Percentiles rank a stretch among this genome's conserved stretches.
phyloP scores from a whole-genome alignment of 2,329 filamentous ascomycete species.

The Fusarium coffeatum region DNA sequence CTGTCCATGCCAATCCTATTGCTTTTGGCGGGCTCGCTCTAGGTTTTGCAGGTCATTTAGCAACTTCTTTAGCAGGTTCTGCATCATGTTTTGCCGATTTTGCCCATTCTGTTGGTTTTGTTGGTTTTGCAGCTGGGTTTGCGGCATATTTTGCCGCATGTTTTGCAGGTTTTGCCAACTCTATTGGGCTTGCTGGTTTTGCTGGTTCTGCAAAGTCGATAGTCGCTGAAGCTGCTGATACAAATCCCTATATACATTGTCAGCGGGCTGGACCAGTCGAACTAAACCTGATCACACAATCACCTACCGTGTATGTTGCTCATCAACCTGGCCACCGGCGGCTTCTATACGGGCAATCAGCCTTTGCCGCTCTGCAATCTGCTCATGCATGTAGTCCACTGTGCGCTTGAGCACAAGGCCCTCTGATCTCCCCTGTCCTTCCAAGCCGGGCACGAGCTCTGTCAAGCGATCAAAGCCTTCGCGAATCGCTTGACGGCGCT shows the following conservation, averaged over 20 bases:
- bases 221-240: slow-evolving; percentile 33
- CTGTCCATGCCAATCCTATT: not conserved
- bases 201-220: not conserved
- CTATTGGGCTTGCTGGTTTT: too few species aligned
- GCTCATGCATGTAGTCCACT: slow-evolving; percentile 71
- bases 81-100: too few species aligned
- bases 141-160: too few species aligned
- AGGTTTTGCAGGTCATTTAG: too few species aligned
- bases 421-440: slow-evolving; percentile 87
- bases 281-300: slow-evolving; percentile 8
- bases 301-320: slow-evolving; percentile 58
- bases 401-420: slow-evolving; percentile 82
- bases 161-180: too few species aligned
- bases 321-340: slow-evolving; percentile 66
- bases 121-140: too few species aligned
- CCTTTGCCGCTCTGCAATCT: slow-evolving; percentile 68
- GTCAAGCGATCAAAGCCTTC: slow-evolving; percentile 86
- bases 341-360: slow-evolving; percentile 70
- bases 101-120: too few species aligned
- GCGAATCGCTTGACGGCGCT: slow-evolving; percentile 73
- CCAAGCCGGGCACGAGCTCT: slow-evolving; percentile 81
- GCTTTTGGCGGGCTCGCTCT: too few species aligned
- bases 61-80: too few species aligned
- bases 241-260: slow-evolving; percentile 30
- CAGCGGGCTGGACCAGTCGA: slow-evolving; percentile 7